phyloP scores from a whole-genome alignment of 2,329 filamentous ascomycete genomes.

The Ophiostoma sp. region DNA sequence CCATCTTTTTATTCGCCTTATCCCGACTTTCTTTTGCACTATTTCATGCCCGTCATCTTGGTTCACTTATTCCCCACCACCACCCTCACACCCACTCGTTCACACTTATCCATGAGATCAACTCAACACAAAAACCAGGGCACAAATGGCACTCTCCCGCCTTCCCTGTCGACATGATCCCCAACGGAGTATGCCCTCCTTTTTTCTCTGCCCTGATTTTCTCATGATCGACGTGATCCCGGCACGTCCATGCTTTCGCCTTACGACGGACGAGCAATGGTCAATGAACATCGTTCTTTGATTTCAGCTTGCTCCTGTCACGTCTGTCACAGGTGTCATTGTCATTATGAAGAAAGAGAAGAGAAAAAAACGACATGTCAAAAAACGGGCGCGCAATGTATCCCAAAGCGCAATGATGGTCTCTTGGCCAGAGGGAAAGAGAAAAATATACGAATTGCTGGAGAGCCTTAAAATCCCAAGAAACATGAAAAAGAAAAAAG shows the following conservation, averaged over 20 bases:
- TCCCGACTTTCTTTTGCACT: neutral
- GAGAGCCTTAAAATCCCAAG: neutral
- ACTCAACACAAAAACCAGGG: neutral
- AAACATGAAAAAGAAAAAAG: neutral
- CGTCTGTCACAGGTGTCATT: neutral
- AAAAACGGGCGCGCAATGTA: slow-evolving; percentile 15
- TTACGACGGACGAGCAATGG: neutral
- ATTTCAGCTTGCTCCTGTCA: neutral
- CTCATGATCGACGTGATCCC: neutral
- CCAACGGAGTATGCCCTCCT: neutral
- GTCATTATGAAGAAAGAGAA: neutral
- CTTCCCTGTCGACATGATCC: neutral
- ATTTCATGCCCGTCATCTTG: neutral
- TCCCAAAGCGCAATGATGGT: slow-evolving; percentile 10
- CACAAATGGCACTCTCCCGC: slow-evolving; percentile 9
- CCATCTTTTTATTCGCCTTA: neutral
- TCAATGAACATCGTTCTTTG: neutral
- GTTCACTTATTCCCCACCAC: neutral
- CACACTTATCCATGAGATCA: neutral
- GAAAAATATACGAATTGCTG: neutral
- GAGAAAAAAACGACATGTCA: neutral
- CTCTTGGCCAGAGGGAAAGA: neutral
- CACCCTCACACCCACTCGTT: neutral
- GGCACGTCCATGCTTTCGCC: neutral
- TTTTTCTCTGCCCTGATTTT: neutral